Percentiles rank a stretch among this genome's conserved stretches.
Evolutionary conservation across 345 rosid genomes (phyloP).

Genomic region (sweet orange (Citrus sinensis)): DNA sequence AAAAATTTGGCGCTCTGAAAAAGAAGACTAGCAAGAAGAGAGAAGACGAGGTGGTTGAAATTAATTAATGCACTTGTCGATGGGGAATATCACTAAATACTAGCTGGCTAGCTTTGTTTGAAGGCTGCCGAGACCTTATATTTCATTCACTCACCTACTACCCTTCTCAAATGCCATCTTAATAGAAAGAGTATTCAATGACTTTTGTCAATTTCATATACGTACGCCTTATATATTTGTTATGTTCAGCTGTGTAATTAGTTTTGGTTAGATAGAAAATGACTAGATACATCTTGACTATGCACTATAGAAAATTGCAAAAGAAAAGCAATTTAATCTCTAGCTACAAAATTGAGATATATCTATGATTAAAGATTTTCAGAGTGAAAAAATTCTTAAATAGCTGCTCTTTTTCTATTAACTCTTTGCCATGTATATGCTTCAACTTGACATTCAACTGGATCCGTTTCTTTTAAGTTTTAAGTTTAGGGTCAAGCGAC

Average conservation of each 20-base stretch:
- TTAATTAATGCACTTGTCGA: too few species aligned
- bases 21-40: not conserved
- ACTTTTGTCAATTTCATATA: not conserved
- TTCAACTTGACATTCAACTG: too few species aligned
- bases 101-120: not conserved
- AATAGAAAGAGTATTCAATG: not conserved
- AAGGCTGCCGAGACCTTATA: not conserved
- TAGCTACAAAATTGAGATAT: not conserved
- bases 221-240: not conserved
- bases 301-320: too few species aligned
- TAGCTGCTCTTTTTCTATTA: too few species aligned
- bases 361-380: too few species aligned
- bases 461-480: too few species aligned
- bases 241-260: not conserved
- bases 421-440: too few species aligned
- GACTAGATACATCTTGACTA: not conserved
- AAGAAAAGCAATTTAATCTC: not conserved
- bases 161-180: not conserved
- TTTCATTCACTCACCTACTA: slow-evolving; percentile 21
- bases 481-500: too few species aligned
- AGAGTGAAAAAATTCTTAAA: too few species aligned
- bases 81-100: too few species aligned
- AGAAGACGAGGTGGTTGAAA: not conserved
- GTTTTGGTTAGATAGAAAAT: not conserved
- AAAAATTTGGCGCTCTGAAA: not conserved